Conservation (phyloP, 2,329 filamentous ascomycete genomes). For the Aspergillus sp. region DNA sequence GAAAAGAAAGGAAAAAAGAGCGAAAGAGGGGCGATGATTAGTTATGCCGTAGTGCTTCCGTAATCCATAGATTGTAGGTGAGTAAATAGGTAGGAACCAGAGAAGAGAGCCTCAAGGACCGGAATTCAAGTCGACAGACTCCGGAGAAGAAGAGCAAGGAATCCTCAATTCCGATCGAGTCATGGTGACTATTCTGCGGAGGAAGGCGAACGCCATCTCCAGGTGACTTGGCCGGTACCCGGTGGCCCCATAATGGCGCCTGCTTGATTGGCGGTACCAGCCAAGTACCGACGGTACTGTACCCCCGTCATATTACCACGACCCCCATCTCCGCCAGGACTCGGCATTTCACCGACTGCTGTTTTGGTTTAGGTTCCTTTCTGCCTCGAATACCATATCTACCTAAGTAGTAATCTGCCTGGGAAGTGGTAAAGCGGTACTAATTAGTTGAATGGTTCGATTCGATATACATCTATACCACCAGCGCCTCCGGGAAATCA, state of each 20-base stretch:
- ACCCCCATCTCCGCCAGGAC: background rate
- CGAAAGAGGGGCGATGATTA: background rate
- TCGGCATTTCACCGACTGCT: background rate
- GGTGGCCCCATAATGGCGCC: background rate
- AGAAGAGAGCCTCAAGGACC: no score
- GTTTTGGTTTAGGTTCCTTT: background rate
- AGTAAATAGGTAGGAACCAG: no score
- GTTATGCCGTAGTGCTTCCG: no score
- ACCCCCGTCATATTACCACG: background rate
- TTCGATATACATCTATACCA: background rate
- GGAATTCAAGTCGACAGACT: no score
- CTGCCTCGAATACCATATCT: background rate
- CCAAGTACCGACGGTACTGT: background rate
- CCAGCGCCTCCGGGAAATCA: conserved; percentile 25
- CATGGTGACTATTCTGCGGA: background rate
- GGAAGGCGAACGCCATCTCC: background rate
- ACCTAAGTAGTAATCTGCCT: background rate
- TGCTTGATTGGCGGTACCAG: background rate
- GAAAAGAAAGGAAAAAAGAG: background rate
- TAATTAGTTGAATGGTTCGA: no score
- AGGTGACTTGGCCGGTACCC: background rate
- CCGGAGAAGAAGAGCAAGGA: background rate
- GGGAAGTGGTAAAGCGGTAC: background rate
- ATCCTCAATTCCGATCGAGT: background rate
- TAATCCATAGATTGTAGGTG: no score